Evolutionary conservation across 2,329 filamentous ascomycete species (phyloP).

Genomic region (Karstenula rhodostoma): DNA sequence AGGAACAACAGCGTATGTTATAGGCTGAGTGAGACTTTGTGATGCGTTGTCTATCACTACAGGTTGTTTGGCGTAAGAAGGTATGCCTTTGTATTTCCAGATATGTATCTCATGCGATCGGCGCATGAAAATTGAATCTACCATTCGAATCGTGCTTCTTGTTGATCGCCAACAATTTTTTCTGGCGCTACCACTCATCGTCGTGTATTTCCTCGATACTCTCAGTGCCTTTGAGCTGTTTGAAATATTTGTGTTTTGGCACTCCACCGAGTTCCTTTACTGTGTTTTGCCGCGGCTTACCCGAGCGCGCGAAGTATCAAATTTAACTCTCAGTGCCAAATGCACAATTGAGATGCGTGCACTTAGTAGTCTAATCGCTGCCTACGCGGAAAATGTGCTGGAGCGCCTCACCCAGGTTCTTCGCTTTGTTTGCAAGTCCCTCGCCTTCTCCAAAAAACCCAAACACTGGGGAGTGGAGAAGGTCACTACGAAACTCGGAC

Average conservation of each 20-base stretch:
- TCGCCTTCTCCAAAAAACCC: not conserved
- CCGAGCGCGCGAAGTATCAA: too few species aligned
- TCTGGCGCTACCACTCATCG: not conserved
- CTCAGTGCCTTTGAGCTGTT: too few species aligned
- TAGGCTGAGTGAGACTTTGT: not conserved
- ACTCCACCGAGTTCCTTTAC: too few species aligned
- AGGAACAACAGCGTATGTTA: not conserved
- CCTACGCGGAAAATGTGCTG: not conserved
- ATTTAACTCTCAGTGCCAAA: slow-evolving; percentile 8
- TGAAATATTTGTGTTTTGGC: too few species aligned
- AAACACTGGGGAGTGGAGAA: not conserved
- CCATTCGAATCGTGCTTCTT: not conserved
- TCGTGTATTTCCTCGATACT: not conserved
- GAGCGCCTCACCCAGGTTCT: not conserved
- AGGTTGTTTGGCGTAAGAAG: not conserved
- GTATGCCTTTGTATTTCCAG: not conserved
- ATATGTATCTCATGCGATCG: not conserved
- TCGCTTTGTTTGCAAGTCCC: not conserved
- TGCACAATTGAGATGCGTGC: slow-evolving; percentile 4
- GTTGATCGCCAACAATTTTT: not conserved
- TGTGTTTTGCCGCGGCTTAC: too few species aligned
- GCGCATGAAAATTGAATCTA: slow-evolving; percentile 3
- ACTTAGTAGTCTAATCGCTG: not conserved
- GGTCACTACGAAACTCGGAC: not conserved
- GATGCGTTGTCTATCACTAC: not conserved